Evolutionary conservation across 345 rosid genomes (phyloP).

Genomic region (Viola odorata): DNA sequence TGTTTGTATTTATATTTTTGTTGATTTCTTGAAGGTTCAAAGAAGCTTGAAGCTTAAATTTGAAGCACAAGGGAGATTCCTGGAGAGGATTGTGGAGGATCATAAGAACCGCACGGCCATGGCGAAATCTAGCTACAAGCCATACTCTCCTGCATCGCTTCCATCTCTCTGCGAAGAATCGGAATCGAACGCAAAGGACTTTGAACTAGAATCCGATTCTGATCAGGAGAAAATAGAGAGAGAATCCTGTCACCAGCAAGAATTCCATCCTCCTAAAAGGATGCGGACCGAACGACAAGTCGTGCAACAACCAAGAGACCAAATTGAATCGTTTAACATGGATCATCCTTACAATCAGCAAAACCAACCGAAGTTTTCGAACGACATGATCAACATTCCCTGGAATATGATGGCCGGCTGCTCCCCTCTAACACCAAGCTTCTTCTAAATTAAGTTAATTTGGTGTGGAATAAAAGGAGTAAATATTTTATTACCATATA

Average conservation of each 20-base stretch:
- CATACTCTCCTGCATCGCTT: conserved; percentile 27
- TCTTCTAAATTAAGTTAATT: conserved; percentile 13
- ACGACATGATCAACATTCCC: conserved; percentile 16
- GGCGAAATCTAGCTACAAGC: conserved; percentile 13
- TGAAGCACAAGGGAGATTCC: conserved; percentile 53
- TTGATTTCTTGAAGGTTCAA: conserved; percentile 29
- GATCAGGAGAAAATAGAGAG: conserved; percentile 25
- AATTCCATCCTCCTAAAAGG: conserved; percentile 21
- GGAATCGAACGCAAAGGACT: conserved; percentile 31
- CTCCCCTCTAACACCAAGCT: conserved; percentile 28
- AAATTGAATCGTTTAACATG: conserved; percentile 8
- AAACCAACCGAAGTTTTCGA: conserved; percentile 10
- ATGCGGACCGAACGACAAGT: conserved; percentile 18
- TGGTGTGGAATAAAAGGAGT: not conserved
- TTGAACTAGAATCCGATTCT: conserved; percentile 32
- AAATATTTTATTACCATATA: too few species aligned
- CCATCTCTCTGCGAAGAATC: conserved; percentile 49
- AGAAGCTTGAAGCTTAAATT: conserved; percentile 45
- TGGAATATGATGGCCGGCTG: conserved; percentile 26
- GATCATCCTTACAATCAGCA: conserved; percentile 9
- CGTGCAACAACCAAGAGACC: conserved; percentile 4
- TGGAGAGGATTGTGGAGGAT: conserved; percentile 35
- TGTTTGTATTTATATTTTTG: not conserved
- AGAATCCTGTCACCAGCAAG: conserved; percentile 16
- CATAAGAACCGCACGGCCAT: conserved; percentile 13